Conservation (phyloP, 148 eudicot species). For the Silene conica region DNA sequence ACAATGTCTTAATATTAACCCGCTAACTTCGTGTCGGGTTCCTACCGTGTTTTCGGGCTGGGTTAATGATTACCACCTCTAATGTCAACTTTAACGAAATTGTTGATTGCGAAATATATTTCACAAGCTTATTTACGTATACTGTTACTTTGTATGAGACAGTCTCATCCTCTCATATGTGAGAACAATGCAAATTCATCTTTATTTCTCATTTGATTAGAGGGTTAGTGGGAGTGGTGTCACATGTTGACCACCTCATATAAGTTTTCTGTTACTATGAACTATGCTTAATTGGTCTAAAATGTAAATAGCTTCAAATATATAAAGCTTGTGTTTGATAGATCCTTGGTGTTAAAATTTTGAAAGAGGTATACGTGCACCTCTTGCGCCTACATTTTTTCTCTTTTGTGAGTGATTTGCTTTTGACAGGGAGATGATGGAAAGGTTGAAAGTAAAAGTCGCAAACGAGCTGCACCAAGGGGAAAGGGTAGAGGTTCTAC, state of each 20-base stretch:
- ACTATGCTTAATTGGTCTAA: not conserved
- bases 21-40: too few species aligned
- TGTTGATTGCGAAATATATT: not conserved
- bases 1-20: too few species aligned
- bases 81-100: not conserved
- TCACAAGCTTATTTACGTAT: constrained; percentile 1
- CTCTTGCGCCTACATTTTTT: not conserved
- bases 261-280: not conserved
- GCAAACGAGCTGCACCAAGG: constrained; percentile 82
- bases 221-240: not conserved
- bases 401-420: constrained; percentile 1
- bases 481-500: constrained; percentile 74
- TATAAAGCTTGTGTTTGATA: not conserved
- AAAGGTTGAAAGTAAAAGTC: constrained; percentile 48
- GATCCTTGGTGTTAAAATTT: not conserved
- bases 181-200: not conserved
- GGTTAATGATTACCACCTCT: too few species aligned
- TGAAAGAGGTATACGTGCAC: not conserved
- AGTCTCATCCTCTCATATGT: not conserved
- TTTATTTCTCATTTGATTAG: not conserved
- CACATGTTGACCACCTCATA: not conserved
- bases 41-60: too few species aligned
- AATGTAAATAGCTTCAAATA: not conserved
- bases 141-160: not conserved
- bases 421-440: constrained; percentile 50